Base-by-base conservation (phyloP, 768 basidiomycete species). In the Leccinum sublutescens region DNA sequence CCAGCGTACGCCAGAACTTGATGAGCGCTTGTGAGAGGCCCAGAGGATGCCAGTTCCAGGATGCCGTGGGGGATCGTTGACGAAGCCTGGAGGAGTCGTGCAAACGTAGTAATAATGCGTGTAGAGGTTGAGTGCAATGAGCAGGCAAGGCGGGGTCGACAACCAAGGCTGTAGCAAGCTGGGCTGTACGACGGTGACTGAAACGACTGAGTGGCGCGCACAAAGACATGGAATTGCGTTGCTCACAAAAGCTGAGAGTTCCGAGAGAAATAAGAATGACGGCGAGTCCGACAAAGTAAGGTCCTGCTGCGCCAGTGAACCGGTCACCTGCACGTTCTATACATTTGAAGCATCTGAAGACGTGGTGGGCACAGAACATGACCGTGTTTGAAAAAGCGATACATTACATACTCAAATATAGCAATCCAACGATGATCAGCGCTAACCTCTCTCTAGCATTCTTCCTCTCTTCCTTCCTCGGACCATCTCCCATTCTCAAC, bases 281-380 rank as follows among this genome's bases (percentile, higher is more conserved):
- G 4, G 93, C 95, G n/a, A 96, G 77, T 1, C 76, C 81, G 40
- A 98, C 85, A 70, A 98, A 98, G 67, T 89, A 84, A 0, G 95
- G 96, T 0, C 96, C 96, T 31, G 92, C 95, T 54, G 91, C 89
- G 55, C 95, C 93, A 0, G 93, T 97, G 40, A 96, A 66, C 64
- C 81, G 78, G 72, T 97, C 93, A 5, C 83, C 95, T 52, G 77
- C 73, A 55, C 85, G 76, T 76, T 98, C 95, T 12, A 95, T 70
- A 14, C 71, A 73, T 69, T 78, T 85, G 76, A 86, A 88, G 68
- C 87, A 88, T 31, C 78, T 75, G 63, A 86, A 87, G 53, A 73
- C 64, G 14, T 49, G 62, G 27, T 61, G 73, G 11, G 65, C 61
- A 56, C 73, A 74, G 40, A 68, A 34, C 72, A 75, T 38, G 15